Percentiles rank a stretch among this genome's conserved stretches.
phyloP scores from a whole-genome alignment of 257 asterid species.

The Solanum peruvianum region DNA sequence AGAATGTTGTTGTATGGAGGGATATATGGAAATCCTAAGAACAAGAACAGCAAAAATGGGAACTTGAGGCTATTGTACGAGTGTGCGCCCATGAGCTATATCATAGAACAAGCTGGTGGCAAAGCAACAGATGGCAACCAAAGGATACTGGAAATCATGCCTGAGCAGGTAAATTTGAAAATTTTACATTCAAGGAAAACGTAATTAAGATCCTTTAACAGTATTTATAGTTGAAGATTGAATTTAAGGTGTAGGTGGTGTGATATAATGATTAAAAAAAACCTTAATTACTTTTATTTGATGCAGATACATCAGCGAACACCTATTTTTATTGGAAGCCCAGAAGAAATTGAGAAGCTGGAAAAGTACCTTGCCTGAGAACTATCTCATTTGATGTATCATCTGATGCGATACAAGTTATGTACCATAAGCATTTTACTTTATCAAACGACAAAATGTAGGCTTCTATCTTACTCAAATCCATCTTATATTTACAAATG shows the following conservation, averaged over 20 bases:
- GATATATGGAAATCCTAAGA: constrained; percentile 77
- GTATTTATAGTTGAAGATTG: background rate
- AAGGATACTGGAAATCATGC: constrained; percentile 62
- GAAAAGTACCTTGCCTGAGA: constrained; percentile 24
- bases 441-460: background rate
- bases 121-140: constrained; percentile 50
- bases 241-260: background rate
- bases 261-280: background rate
- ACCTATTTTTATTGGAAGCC: constrained; percentile 75
- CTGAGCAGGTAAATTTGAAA: constrained; percentile 31
- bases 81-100: constrained; percentile 89
- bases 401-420: background rate
- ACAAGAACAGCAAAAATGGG: constrained; percentile 76
- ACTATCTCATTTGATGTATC: background rate
- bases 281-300: background rate
- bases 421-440: background rate
- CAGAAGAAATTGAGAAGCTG: constrained; percentile 52
- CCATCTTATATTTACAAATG: background rate
- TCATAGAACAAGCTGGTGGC: constrained; percentile 77
- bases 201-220: background rate
- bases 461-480: background rate
- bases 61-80: constrained; percentile 87
- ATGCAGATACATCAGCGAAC: constrained; percentile 76
- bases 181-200: background rate
- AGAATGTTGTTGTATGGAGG: constrained; percentile 81